Conservation (phyloP, 108 stramenopile genomes). For the Fistulifera pelliculosa region DNA sequence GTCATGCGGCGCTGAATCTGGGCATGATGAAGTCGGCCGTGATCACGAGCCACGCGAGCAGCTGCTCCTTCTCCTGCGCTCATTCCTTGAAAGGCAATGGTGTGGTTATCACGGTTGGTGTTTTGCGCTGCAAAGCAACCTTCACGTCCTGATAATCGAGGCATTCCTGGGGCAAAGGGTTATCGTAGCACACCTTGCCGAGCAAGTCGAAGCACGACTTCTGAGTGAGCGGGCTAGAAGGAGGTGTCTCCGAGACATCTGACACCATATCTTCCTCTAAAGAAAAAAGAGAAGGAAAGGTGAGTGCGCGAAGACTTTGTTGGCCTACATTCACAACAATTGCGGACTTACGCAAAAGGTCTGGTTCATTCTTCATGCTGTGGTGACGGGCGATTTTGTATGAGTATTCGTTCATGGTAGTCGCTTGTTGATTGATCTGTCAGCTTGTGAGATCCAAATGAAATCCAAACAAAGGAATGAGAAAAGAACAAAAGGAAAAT, state of each 20-base stretch:
- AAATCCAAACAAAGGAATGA: no score
- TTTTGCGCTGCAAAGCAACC: conserved; percentile 8
- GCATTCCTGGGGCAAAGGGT: conserved; percentile 7
- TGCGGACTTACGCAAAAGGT: conserved; percentile 5
- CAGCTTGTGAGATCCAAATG: no score
- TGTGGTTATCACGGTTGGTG: conserved; percentile 2
- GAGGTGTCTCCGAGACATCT: conserved; percentile 1
- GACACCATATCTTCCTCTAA: conserved; percentile 8
- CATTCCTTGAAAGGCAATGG: conserved; percentile 26
- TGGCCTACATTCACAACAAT: not conserved
- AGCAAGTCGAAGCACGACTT: conserved; percentile 9
- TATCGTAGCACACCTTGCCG: conserved; percentile 2
- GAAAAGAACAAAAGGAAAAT: no score
- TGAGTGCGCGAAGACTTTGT: not conserved
- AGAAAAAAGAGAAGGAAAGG: not conserved
- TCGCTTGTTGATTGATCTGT: not conserved
- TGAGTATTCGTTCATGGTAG: conserved; percentile 4
- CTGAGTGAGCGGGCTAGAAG: not conserved
- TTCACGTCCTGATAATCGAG: conserved; percentile 6
- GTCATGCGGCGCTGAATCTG: conserved; percentile 20
- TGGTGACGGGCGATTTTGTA: conserved; percentile 5
- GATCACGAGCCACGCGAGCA: conserved; percentile 12
- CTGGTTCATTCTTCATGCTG: conserved; percentile 6
- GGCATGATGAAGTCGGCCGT: conserved; percentile 12
- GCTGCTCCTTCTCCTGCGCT: conserved; percentile 9